Evolutionary conservation across 345 rosid genomes (phyloP).

Genomic region (Arabis hirsuta): DNA sequence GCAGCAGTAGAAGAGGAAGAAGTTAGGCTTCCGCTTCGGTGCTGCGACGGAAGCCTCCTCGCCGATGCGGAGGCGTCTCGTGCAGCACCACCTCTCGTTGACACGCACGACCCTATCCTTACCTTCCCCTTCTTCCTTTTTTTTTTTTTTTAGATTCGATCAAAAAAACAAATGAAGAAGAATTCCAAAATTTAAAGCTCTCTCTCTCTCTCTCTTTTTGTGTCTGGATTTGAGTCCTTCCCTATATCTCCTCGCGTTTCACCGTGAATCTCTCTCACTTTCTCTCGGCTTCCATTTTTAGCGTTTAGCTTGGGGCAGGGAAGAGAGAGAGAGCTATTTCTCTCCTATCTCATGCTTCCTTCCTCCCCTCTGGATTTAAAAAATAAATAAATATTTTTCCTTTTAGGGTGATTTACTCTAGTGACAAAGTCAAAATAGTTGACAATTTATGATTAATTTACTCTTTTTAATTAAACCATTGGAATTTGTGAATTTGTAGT

Average conservation of each 20-base stretch:
- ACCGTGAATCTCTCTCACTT: slow-evolving; percentile 15
- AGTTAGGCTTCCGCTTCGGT: slow-evolving; percentile 29
- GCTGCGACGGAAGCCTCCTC: slow-evolving; percentile 48
- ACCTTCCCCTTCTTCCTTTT: background rate
- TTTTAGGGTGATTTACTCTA: too few species aligned
- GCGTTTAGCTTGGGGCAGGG: slow-evolving; percentile 8
- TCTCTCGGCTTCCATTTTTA: slow-evolving; percentile 33
- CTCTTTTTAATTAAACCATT: background rate
- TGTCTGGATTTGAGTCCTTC: background rate
- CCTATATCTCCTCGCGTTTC: slow-evolving; percentile 41
- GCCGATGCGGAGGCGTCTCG: slow-evolving; percentile 46
- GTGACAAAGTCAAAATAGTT: slow-evolving; percentile 5
- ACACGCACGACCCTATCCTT: slow-evolving; percentile 54
- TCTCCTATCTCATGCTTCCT: background rate
- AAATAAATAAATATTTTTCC: background rate
- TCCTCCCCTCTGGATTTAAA: slow-evolving; percentile 5
- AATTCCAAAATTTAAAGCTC: background rate
- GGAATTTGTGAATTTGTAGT: too few species aligned
- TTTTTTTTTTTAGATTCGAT: background rate
- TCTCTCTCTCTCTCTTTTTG: background rate
- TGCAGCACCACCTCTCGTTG: slow-evolving; percentile 49
- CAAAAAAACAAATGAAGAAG: background rate
- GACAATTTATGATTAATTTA: background rate
- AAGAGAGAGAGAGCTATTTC: background rate
- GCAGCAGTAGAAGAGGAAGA: slow-evolving; percentile 7